Conservation (phyloP, 805 yeast species). For the Ascoidea tarda region DNA sequence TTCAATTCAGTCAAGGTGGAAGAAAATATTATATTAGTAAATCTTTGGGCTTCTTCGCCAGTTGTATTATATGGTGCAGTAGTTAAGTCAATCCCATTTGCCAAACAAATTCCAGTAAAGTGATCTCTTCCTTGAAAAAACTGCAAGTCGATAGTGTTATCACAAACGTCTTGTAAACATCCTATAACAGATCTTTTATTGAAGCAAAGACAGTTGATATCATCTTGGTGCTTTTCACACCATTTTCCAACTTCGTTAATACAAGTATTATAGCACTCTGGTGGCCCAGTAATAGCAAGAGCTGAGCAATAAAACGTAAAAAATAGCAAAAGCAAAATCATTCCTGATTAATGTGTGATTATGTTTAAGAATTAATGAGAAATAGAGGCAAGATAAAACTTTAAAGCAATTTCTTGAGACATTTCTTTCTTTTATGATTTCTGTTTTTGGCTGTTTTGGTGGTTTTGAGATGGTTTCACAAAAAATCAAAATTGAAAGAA, state of each 20-base stretch:
- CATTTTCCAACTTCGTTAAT: slow-evolving; percentile 21
- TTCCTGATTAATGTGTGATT: no score
- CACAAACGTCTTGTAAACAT: slow-evolving; percentile 30
- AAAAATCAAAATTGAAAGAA: no score
- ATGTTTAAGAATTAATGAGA: no score
- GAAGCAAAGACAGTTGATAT: slow-evolving; percentile 26
- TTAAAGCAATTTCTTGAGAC: no score
- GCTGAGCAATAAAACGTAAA: no score
- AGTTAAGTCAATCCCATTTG: slow-evolving; percentile 7
- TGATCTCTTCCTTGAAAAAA: slow-evolving; percentile 24
- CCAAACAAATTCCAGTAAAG: slow-evolving; percentile 30
- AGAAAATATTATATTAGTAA: no score
- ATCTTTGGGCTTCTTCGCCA: neutral
- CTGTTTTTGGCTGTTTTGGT: no score
- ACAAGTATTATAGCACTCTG: slow-evolving; percentile 35
- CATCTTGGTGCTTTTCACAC: slow-evolving; percentile 20
- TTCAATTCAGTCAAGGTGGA: no score
- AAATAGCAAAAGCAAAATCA: no score
- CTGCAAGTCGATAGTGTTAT: neutral
- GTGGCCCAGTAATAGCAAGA: slow-evolving; percentile 18
- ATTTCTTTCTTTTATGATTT: no score
- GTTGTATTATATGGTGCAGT: neutral
- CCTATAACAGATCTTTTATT: slow-evolving; percentile 24
- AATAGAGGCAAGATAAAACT: no score
- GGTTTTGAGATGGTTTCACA: no score